These are phyloP conservation scores for Paralagenidium karlingii DNA, from an alignment of 352 stramenopile genomes.

Conservation along the genomic window DNA sequence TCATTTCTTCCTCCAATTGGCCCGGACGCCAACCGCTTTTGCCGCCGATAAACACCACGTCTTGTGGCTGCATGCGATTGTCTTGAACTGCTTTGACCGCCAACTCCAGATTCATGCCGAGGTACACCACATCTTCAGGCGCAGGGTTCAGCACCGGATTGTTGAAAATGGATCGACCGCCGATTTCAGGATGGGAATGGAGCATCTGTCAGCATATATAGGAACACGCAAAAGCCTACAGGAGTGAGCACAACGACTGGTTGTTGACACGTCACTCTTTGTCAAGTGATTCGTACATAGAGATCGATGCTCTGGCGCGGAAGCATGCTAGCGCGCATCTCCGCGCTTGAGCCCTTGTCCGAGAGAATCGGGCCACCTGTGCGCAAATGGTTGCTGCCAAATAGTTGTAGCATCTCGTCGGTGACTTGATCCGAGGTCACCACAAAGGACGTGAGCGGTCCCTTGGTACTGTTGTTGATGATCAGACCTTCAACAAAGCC, in stretches of 20 bases:
- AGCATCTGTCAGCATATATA: constrained; percentile 24
- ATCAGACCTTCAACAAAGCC: constrained; percentile 54
- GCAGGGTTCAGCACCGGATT: constrained; percentile 25
- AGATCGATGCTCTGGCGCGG: too few species aligned
- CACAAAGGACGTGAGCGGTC: constrained; percentile 40
- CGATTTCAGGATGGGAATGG: constrained; percentile 41
- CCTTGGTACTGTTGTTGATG: constrained; percentile 46
- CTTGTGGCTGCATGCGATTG: constrained; percentile 27
- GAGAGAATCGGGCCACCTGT: constrained; percentile 52
- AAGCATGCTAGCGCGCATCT: too few species aligned
- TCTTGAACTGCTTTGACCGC: constrained; percentile 44
- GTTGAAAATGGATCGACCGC: constrained; percentile 28
- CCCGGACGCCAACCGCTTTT: constrained; percentile 53
- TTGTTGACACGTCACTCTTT: too few species aligned
- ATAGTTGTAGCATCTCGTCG: constrained; percentile 16
- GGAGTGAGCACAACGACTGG: background rate
- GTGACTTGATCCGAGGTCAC: constrained; percentile 27
- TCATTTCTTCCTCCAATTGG: constrained; percentile 60
- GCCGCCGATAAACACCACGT: constrained; percentile 72
- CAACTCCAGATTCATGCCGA: constrained; percentile 49
- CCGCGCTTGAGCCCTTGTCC: constrained; percentile 31
- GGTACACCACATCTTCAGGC: constrained; percentile 35
- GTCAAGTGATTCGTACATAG: too few species aligned
- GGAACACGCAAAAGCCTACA: constrained; percentile 1
- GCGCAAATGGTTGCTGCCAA: constrained; percentile 43